Conservation (phyloP, 176 grass and related monocot species). For the Zizania latifolia region DNA sequence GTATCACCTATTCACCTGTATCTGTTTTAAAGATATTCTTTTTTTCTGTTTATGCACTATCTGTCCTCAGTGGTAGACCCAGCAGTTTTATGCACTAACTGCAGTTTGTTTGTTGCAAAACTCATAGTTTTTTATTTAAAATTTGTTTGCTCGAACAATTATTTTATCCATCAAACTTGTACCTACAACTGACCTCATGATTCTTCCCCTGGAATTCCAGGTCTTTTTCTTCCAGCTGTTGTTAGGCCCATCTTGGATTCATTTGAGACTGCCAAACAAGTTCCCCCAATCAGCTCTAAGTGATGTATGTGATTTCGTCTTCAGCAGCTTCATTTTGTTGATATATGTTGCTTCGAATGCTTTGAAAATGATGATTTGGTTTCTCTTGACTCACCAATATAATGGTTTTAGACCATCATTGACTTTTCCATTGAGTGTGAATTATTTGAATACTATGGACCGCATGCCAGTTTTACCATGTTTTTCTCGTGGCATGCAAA, state of each 20-base stretch:
- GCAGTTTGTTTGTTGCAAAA: neutral
- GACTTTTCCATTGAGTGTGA: neutral
- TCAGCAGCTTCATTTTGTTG: neutral
- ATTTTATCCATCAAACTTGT: neutral
- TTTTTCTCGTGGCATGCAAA: neutral
- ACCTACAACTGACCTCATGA: neutral
- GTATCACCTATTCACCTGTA: neutral
- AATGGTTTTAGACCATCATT: neutral
- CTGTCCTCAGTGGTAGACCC: no score
- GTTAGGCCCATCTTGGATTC: constrained; percentile 78
- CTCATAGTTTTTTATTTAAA: neutral
- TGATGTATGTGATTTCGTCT: constrained; percentile 48
- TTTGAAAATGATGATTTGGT: constrained; percentile 17
- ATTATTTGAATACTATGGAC: neutral
- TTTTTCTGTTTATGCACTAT: no score
- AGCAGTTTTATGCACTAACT: neutral
- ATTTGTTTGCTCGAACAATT: neutral
- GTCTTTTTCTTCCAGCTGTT: constrained; percentile 71
- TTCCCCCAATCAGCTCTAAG: constrained; percentile 45
- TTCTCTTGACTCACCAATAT: constrained; percentile 5
- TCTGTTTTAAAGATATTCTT: no score
- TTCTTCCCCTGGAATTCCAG: constrained; percentile 34
- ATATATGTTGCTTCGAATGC: neutral
- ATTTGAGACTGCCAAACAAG: constrained; percentile 58
- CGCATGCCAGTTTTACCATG: neutral